Conservation (phyloP, 73 alveolate genomes). For the Tetrahymena borealis region DNA sequence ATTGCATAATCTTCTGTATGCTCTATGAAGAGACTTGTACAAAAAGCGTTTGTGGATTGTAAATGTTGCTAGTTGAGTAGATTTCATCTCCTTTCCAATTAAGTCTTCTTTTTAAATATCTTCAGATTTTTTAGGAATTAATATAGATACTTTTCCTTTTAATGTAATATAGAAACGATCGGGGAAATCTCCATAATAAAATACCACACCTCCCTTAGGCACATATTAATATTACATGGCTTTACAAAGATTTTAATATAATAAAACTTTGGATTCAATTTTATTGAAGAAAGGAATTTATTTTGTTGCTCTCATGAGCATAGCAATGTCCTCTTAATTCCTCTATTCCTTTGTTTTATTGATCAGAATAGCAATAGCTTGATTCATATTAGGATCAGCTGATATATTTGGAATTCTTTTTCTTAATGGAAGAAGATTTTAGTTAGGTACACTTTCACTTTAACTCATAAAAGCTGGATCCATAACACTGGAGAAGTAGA, state of each 20-base stretch:
- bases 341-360: neutral
- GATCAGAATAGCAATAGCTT: neutral
- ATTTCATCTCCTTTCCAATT: neutral
- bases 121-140: neutral
- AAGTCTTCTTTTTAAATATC: neutral
- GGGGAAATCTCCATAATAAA: neutral
- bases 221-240: neutral
- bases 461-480: neutral
- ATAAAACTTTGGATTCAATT: neutral
- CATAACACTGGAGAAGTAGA: neutral
- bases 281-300: neutral
- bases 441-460: neutral
- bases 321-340: neutral
- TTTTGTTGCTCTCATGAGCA: neutral
- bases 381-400: neutral
- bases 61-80: neutral
- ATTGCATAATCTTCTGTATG: neutral
- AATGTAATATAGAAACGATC: neutral
- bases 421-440: neutral
- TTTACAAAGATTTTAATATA: neutral
- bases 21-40: neutral
- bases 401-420: neutral
- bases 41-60: neutral
- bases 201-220: neutral
- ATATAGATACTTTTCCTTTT: neutral